Conservation (phyloP, 495 filamentous ascomycete genomes). For the Podospora sp. region DNA sequence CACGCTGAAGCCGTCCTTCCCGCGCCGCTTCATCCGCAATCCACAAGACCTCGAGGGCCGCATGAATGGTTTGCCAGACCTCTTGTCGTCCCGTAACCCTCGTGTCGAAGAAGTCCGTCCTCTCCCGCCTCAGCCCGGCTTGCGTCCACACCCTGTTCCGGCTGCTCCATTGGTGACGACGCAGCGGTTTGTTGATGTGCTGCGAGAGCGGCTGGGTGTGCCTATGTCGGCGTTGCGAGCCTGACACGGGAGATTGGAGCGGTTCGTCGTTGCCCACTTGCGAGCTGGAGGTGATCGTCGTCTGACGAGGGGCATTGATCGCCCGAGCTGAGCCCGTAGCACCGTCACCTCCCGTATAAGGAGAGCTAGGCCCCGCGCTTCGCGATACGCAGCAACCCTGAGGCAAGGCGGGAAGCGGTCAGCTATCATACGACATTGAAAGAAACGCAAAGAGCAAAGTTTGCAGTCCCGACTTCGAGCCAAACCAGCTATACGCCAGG, state of each 20-base stretch:
- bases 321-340: conserved; percentile 47
- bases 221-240: conserved; percentile 25
- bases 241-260: conserved; percentile 22
- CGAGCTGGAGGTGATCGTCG: conserved; percentile 16
- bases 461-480: no score
- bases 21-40: conserved; percentile 34
- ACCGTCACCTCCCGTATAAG: conserved; percentile 42
- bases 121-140: conserved; percentile 46
- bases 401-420: background rate
- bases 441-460: background rate
- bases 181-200: conserved; percentile 54
- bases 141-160: conserved; percentile 50
- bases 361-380: conserved; percentile 45
- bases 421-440: background rate
- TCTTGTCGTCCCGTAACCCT: conserved; percentile 74
- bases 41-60: conserved; percentile 67
- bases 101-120: conserved; percentile 79
- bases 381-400: conserved; percentile 56
- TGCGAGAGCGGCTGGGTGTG: conserved; percentile 36
- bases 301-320: conserved; percentile 41
- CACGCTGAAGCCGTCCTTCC: conserved; percentile 25
- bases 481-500: background rate
- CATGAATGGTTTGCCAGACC: conserved; percentile 73
- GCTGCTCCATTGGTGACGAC: conserved; percentile 52
- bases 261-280: conserved; percentile 28